Percentiles rank a stretch among this genome's conserved stretches.
These are phyloP conservation scores for Corymbia maculata DNA, from an alignment of 345 rosid species.

Conservation along the genomic window DNA sequence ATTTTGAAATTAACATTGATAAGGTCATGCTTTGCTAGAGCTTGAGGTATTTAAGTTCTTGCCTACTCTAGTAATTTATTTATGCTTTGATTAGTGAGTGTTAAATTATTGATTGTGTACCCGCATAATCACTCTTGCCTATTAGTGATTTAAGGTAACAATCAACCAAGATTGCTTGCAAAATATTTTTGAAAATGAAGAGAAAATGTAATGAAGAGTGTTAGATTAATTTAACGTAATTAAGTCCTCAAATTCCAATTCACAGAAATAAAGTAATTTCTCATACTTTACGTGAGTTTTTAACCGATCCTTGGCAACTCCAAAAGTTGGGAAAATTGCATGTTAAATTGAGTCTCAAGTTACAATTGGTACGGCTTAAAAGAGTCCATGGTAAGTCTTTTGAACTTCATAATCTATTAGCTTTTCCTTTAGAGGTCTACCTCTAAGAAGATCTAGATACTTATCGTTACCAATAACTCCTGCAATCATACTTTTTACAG, in stretches of 20 bases:
- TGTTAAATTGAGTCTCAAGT: not conserved
- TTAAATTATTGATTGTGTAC: not conserved
- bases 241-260: not conserved
- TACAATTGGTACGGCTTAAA: not conserved
- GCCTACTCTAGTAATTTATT: not conserved
- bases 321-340: not conserved
- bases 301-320: not conserved
- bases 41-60: not conserved
- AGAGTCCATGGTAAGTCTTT: not conserved
- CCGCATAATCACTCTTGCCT: not conserved
- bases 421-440: not conserved
- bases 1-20: not conserved
- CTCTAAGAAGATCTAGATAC: not conserved
- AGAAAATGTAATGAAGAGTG: not conserved
- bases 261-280: not conserved
- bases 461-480: not conserved
- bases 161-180: not conserved
- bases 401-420: not conserved
- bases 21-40: not conserved
- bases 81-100: no score
- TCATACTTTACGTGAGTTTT: not conserved
- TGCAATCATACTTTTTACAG: not conserved
- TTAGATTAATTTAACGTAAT: no score
- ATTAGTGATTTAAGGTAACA: not conserved
- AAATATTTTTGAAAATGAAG: not conserved